Percentiles rank a stretch among this genome's conserved stretches.
phyloP scores from a whole-genome alignment of 148 eudicot genomes.

The Rhododendron ovatum region DNA sequence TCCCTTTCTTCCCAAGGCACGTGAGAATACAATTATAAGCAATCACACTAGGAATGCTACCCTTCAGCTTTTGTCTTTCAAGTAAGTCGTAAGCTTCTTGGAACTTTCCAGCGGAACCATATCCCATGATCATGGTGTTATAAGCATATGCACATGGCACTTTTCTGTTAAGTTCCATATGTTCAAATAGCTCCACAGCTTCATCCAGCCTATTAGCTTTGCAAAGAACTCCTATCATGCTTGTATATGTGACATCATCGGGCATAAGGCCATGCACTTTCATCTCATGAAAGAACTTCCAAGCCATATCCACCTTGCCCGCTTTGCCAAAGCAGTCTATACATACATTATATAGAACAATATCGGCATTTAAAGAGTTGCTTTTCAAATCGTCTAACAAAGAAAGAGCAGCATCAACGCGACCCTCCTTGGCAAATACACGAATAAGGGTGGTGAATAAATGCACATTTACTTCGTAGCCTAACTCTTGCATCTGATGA shows the following conservation, averaged over 20 bases:
- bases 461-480: slow-evolving; percentile 82
- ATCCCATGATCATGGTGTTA: slow-evolving; percentile 97
- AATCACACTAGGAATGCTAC: slow-evolving; percentile 83
- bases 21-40: slow-evolving; percentile 85
- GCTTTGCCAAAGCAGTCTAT: slow-evolving; percentile 91
- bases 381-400: slow-evolving; percentile 84
- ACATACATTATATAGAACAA: slow-evolving; percentile 86
- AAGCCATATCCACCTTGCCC: slow-evolving; percentile 94
- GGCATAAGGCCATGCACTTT: slow-evolving; percentile 65
- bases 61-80: slow-evolving; percentile 78
- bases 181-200: slow-evolving; percentile 80
- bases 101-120: slow-evolving; percentile 81
- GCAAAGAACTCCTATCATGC: slow-evolving; percentile 89
- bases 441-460: slow-evolving; percentile 83
- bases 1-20: neutral
- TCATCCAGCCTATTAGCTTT: slow-evolving; percentile 67
- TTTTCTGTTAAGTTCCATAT: slow-evolving; percentile 67
- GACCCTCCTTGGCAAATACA: slow-evolving; percentile 72
- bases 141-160: slow-evolving; percentile 99
- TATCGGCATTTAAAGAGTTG: slow-evolving; percentile 63
- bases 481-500: slow-evolving; percentile 88
- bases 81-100: slow-evolving; percentile 72
- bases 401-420: slow-evolving; percentile 80
- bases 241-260: slow-evolving; percentile 89
- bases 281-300: slow-evolving; percentile 98